Conservation (phyloP, 768 basidiomycete species). For the Clathrus columnatus region DNA sequence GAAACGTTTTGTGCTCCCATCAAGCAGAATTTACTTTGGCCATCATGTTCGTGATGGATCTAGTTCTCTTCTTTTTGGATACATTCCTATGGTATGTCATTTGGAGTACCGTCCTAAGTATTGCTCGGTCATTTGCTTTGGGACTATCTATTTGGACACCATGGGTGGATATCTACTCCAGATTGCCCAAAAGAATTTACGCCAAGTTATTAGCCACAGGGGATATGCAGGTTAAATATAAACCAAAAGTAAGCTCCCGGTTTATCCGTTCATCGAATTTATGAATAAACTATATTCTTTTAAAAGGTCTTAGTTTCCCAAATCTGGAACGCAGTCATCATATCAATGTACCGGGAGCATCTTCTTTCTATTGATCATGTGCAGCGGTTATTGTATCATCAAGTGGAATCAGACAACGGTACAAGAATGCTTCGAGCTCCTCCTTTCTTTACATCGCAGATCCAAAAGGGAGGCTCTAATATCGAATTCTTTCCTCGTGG, state of each 20-base stretch:
- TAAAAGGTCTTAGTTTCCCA: constrained; percentile 85
- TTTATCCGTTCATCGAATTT: not conserved
- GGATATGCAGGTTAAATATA: constrained; percentile 99
- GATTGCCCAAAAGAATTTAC: constrained; percentile 95
- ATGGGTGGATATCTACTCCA: constrained; percentile 95
- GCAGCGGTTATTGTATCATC: constrained; percentile 94
- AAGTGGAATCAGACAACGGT: constrained; percentile 84
- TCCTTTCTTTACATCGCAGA: constrained; percentile 94
- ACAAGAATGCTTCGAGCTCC: constrained; percentile 86
- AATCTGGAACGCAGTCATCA: constrained; percentile 99
- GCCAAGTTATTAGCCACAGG: constrained; percentile 92
- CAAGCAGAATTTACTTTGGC: constrained; percentile 91
- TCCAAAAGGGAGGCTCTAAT: constrained; percentile 53
- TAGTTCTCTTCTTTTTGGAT: constrained; percentile 97
- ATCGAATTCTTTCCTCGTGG: constrained; percentile 88
- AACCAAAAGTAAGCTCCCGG: constrained; percentile 66
- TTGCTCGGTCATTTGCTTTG: constrained; percentile 81
- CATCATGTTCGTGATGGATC: constrained; percentile 99
- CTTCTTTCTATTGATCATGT: constrained; percentile 96
- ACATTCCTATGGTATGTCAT: constrained; percentile 99
- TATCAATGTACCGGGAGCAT: constrained; percentile 99
- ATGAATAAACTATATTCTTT: not conserved
- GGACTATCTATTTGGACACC: constrained; percentile 99
- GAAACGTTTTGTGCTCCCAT: constrained; percentile 72
- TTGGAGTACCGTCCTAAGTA: constrained; percentile 93